Evolutionary conservation across 371 early-diverging fungal genomes (phyloP).

Genomic region (Circinella umbellata): DNA sequence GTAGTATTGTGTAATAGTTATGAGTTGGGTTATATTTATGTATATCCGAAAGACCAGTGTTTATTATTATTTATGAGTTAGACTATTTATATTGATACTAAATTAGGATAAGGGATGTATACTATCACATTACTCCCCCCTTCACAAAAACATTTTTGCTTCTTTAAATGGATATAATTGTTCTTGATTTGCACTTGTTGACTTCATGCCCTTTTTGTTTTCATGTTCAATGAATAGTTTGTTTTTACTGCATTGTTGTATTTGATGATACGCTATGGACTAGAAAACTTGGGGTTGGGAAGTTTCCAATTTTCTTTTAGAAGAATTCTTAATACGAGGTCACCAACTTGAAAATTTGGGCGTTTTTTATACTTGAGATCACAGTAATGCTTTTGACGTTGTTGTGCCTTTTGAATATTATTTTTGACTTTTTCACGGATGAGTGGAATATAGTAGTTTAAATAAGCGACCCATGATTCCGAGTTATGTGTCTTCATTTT

Average conservation of each 20-base stretch:
- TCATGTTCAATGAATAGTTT: neutral
- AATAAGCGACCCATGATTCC: slow-evolving; percentile 18
- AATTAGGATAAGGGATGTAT: too few species aligned
- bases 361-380: neutral
- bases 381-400: slow-evolving; percentile 17
- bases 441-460: slow-evolving; percentile 23
- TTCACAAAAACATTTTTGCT: too few species aligned
- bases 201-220: neutral
- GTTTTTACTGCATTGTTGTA: neutral
- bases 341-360: neutral
- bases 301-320: neutral
- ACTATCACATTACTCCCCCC: too few species aligned
- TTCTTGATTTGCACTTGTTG: slow-evolving; percentile 3
- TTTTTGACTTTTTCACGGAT: slow-evolving; percentile 7
- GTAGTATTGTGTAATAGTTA: too few species aligned
- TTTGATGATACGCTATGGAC: neutral
- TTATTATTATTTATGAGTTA: too few species aligned
- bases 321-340: neutral
- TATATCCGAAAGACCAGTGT: too few species aligned
- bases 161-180: neutral
- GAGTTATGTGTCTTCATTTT: neutral
- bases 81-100: too few species aligned
- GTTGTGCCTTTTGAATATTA: slow-evolving; percentile 22
- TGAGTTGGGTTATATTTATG: too few species aligned
- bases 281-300: slow-evolving; percentile 11